Percentiles rank a stretch among this genome's conserved stretches.
Conservation (phyloP, 176 grass and related monocot species). For the Oryza rufipogon region DNA sequence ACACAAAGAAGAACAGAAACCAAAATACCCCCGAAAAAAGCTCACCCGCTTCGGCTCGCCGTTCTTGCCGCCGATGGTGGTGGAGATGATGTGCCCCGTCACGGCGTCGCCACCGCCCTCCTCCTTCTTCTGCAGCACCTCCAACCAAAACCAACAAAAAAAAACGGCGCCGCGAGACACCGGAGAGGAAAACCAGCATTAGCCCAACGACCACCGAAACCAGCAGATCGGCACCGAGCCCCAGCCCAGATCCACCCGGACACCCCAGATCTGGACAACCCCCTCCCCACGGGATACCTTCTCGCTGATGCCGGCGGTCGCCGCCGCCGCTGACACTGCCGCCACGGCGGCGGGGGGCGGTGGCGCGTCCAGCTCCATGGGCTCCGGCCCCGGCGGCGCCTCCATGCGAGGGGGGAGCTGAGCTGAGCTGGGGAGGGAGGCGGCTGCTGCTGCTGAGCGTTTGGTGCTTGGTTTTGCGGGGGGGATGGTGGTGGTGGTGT, state of each 20-base stretch:
- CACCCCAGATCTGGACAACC: conserved; percentile 21
- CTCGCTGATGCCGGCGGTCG: not conserved
- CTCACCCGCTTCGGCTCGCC: conserved; percentile 95
- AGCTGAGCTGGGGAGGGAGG: not conserved
- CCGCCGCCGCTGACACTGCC: not conserved
- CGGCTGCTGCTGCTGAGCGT: conserved; percentile 12
- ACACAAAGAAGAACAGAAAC: not conserved
- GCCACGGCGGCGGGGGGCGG: not conserved
- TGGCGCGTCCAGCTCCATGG: conserved; percentile 49
- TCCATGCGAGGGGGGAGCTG: conserved; percentile 35
- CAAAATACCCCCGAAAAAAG: not conserved
- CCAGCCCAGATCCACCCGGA: conserved; percentile 19
- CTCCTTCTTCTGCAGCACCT: conserved; percentile 32
- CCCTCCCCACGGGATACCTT: conserved; percentile 32
- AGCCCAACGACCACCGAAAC: not conserved
- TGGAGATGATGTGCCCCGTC: conserved; percentile 97
- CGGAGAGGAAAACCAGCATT: conserved; percentile 33
- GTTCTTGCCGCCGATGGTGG: conserved; percentile 97
- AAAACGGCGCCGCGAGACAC: not conserved
- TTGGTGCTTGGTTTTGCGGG: not conserved
- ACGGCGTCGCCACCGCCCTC: conserved; percentile 61
- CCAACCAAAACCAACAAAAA: not conserved
- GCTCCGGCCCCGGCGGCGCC: conserved; percentile 50
- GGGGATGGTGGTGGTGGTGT: conserved; percentile 19
- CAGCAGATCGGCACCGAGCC: conserved; percentile 27